A percentile compares a stretch with the other conserved stretches of the same genome.
Conservation (phyloP, 305 asterid genomes). For the Rubia peregrina region DNA sequence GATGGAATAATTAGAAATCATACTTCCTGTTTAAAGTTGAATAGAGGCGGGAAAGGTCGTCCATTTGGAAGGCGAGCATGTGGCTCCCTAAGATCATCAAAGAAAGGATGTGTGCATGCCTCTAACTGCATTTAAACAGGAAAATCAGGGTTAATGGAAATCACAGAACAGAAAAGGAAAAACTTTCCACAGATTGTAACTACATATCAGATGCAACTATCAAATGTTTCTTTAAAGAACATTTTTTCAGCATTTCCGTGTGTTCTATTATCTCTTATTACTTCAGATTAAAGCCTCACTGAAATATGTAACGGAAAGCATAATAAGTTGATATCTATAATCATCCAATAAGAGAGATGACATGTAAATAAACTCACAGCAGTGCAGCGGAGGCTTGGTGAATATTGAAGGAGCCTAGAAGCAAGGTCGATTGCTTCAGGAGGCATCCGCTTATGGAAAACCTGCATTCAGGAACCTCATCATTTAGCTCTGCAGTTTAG, state of each 20-base stretch:
- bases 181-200: background rate
- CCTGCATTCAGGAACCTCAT: constrained; percentile 36
- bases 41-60: constrained; percentile 80
- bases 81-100: constrained; percentile 91
- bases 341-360: constrained; percentile 4
- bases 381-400: constrained; percentile 94
- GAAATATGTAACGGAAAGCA: background rate
- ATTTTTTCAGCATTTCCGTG: background rate
- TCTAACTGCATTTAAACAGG: constrained; percentile 59
- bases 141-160: background rate
- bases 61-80: constrained; percentile 84
- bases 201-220: background rate
- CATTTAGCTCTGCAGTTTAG: constrained; percentile 15
- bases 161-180: background rate
- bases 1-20: constrained; percentile 14
- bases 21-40: constrained; percentile 91
- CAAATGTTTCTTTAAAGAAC: background rate
- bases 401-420: constrained; percentile 87
- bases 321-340: background rate
- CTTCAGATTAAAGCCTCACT: background rate
- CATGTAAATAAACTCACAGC: constrained; percentile 46
- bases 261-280: background rate
- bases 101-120: constrained; percentile 96
- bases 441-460: constrained; percentile 95
- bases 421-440: constrained; percentile 98